phyloP scores from a whole-genome alignment of 805 yeast species.

The Metschnikowia amazonensis region DNA sequence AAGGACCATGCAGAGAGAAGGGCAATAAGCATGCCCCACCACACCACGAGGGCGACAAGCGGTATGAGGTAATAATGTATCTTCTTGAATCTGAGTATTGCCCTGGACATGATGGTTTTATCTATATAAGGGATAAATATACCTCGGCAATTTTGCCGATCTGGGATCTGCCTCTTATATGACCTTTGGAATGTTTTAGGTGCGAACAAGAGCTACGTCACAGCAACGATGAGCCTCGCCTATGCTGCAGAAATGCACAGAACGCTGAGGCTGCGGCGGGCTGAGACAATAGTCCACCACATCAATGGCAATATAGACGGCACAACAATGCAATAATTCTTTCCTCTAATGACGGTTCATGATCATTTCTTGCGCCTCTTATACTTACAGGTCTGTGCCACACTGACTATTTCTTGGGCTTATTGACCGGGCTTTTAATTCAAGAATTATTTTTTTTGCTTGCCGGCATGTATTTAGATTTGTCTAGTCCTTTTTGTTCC shows the following conservation, averaged over 20 bases:
- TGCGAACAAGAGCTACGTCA: constrained; percentile 5
- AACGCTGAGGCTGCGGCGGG: not conserved
- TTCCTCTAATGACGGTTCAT: not conserved
- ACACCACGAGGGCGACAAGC: constrained; percentile 57
- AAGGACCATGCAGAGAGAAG: constrained; percentile 73
- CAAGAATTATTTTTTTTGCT: not conserved
- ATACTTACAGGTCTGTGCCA: no score
- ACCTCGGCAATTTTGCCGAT: not conserved
- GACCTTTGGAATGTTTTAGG: not conserved
- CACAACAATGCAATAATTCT: not conserved
- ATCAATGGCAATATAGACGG: not conserved
- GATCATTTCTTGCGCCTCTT: not conserved
- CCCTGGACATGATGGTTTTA: constrained; percentile 5
- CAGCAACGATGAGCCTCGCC: constrained; percentile 5
- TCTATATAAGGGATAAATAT: not conserved
- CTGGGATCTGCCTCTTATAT: not conserved
- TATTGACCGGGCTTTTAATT: not conserved
- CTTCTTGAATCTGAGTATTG: constrained; percentile 35
- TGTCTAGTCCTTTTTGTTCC: not conserved
- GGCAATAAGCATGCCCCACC: constrained; percentile 92
- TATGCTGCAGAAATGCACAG: constrained; percentile 2
- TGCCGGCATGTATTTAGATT: not conserved
- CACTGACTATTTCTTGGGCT: not conserved
- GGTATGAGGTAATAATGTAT: constrained; percentile 58
- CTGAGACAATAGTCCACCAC: not conserved